phyloP scores from a whole-genome alignment of 1,139 yeast genomes.

The Geotrichum citri-aurantii region DNA sequence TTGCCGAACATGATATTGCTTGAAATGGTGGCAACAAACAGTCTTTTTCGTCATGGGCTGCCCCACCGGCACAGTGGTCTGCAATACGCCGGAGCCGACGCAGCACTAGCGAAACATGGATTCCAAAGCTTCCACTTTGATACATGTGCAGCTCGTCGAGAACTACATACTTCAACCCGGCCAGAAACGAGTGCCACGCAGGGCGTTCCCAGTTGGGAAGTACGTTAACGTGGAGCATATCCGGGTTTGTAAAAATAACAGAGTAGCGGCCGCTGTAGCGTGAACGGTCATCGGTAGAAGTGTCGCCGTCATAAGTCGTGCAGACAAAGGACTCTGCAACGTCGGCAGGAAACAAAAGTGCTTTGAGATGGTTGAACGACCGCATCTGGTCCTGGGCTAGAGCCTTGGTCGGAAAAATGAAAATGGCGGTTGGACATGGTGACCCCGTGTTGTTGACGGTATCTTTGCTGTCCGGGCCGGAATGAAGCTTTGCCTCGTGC shows the following conservation, averaged over 20 bases:
- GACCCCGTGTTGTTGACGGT: conserved; percentile 31
- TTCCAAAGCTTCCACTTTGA: conserved; percentile 75
- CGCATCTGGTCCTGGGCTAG: conserved; percentile 93
- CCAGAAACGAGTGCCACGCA: conserved; percentile 67
- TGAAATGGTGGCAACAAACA: conserved; percentile 34
- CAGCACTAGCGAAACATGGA: conserved; percentile 82
- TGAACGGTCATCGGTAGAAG: conserved; percentile 50
- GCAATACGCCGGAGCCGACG: conserved; percentile 66
- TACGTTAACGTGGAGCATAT: conserved; percentile 80
- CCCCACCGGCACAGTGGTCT: conserved; percentile 49
- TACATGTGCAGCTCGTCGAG: conserved; percentile 86
- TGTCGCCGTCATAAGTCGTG: conserved; percentile 92
- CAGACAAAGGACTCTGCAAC: conserved; percentile 41
- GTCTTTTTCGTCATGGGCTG: conserved; percentile 36
- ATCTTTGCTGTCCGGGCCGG: background rate
- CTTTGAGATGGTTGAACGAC: conserved; percentile 58
- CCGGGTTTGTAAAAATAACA: conserved; percentile 90
- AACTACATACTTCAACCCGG: conserved; percentile 62
- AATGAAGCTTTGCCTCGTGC: background rate
- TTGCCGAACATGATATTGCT: conserved; percentile 90
- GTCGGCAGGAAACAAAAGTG: conserved; percentile 24
- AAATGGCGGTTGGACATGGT: conserved; percentile 64
- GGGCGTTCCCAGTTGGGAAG: conserved; percentile 46
- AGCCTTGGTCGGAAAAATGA: conserved; percentile 94
- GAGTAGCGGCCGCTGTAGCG: conserved; percentile 50